Evolutionary conservation across 768 basidiomycete genomes (phyloP).

Genomic region (Russula virescens): DNA sequence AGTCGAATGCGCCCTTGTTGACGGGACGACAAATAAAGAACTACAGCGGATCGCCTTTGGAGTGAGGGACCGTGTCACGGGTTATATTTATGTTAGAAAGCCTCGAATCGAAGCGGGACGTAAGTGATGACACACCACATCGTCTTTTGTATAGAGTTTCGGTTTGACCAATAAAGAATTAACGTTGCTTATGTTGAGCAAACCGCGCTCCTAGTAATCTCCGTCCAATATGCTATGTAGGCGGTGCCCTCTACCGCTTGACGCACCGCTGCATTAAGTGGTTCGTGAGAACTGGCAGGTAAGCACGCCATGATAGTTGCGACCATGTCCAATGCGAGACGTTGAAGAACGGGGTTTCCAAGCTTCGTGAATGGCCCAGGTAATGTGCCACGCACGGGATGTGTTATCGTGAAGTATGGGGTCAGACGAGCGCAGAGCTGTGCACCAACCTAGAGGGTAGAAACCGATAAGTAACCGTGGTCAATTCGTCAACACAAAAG

Average conservation of each 20-base stretch:
- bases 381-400: slow-evolving; percentile 67
- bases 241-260: slow-evolving; percentile 24
- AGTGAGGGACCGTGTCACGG: slow-evolving; percentile 60
- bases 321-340: slow-evolving; percentile 61
- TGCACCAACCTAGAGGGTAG: slow-evolving; percentile 38
- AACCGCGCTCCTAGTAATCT: not conserved
- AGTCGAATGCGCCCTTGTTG: slow-evolving; percentile 66
- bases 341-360: slow-evolving; percentile 41
- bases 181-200: not conserved
- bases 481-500: not conserved
- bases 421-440: slow-evolving; percentile 51
- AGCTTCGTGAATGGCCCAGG: slow-evolving; percentile 75
- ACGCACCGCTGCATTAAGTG: slow-evolving; percentile 23
- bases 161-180: slow-evolving; percentile 42
- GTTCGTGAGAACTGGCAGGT: slow-evolving; percentile 10
- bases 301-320: slow-evolving; percentile 28
- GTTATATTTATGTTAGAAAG: slow-evolving; percentile 53
- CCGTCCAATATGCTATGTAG: slow-evolving; percentile 25
- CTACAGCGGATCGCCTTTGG: slow-evolving; percentile 61
- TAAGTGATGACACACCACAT: not conserved
- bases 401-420: slow-evolving; percentile 76
- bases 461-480: slow-evolving; percentile 16
- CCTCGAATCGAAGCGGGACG: not conserved
- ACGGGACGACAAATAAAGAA: slow-evolving; percentile 44
- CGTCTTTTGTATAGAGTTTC: not conserved